Percentiles rank a stretch among this genome's conserved stretches.
These are phyloP conservation scores for Cucurbitaria berberidis DNA, from an alignment of 2,329 filamentous ascomycete species.

Conservation along the genomic window DNA sequence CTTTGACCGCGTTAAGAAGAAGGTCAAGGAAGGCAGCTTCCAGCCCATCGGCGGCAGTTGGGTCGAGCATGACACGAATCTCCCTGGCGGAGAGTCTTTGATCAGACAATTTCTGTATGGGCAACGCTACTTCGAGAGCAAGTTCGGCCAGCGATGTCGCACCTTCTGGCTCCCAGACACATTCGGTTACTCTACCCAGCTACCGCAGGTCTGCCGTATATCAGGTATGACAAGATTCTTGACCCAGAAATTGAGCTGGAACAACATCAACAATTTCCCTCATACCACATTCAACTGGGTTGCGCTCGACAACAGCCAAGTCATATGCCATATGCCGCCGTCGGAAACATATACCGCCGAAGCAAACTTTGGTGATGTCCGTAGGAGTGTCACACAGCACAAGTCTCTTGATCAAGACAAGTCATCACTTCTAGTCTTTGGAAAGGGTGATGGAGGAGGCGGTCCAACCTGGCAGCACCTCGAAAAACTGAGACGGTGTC, in stretches of 20 bases:
- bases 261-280: constrained; percentile 99
- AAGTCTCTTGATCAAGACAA: constrained; percentile 95
- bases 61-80: constrained; percentile 98
- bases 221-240: constrained; percentile 98
- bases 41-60: constrained; percentile 96
- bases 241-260: constrained; percentile 99
- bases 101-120: constrained; percentile 95
- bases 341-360: constrained; percentile 94
- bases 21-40: constrained; percentile 89
- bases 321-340: constrained; percentile 97
- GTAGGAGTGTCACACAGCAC: constrained; percentile 86
- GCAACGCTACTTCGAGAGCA: constrained; percentile 90
- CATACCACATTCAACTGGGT: constrained; percentile 99
- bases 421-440: constrained; percentile 89
- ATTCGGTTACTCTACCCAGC: constrained; percentile 94
- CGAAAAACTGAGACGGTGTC: constrained; percentile 91
- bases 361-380: constrained; percentile 93
- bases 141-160: constrained; percentile 84
- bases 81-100: constrained; percentile 93
- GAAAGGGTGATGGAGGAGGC: constrained; percentile 94
- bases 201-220: constrained; percentile 90
- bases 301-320: constrained; percentile 90
- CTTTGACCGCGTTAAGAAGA: constrained; percentile 87
- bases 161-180: constrained; percentile 99
- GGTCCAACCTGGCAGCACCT: constrained; percentile 93